Conservation (phyloP, 2,329 filamentous ascomycete species). For the Calonectria hawksworthii region DNA sequence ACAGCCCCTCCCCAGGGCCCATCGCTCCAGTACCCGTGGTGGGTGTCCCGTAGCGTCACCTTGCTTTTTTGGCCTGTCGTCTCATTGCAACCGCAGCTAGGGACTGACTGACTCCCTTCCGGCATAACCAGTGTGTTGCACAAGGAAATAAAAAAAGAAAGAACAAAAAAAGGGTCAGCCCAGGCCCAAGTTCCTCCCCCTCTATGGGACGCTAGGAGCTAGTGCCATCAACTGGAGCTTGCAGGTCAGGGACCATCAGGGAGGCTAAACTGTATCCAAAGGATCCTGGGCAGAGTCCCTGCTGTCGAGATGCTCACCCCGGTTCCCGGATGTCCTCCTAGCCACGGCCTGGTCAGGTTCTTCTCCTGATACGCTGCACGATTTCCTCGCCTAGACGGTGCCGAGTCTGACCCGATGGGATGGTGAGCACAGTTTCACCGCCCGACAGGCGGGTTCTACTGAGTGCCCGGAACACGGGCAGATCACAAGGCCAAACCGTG, state of each 20-base stretch:
- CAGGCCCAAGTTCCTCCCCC: conserved; percentile 23
- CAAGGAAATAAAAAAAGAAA: not conserved
- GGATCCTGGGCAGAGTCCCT: conserved; percentile 35
- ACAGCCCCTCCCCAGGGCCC: conserved; percentile 6
- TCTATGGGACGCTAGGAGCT: conserved; percentile 36
- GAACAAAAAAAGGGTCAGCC: not conserved
- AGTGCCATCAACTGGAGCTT: conserved; percentile 25
- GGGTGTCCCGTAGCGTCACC: conserved; percentile 12
- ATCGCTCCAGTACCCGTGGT: not conserved
- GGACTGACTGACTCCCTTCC: not conserved
- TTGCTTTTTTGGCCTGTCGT: conserved; percentile 29
- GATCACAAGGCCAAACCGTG: conserved; percentile 13
- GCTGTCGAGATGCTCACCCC: conserved; percentile 34
- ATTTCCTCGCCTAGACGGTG: conserved; percentile 31
- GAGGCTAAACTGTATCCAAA: conserved; percentile 18
- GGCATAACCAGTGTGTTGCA: not conserved
- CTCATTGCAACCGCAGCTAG: not conserved
- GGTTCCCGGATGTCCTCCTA: conserved; percentile 16
- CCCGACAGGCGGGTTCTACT: conserved; percentile 25
- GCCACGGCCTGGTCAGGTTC: conserved; percentile 7
- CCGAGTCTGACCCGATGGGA: conserved; percentile 21
- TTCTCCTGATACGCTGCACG: not conserved
- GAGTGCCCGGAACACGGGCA: conserved; percentile 21
- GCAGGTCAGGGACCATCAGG: conserved; percentile 32
- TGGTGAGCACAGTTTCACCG: conserved; percentile 34